A percentile compares a stretch with the other conserved stretches of the same genome.
These are phyloP conservation scores for Acer campestre DNA, from an alignment of 345 rosid species.

Conservation along the genomic window DNA sequence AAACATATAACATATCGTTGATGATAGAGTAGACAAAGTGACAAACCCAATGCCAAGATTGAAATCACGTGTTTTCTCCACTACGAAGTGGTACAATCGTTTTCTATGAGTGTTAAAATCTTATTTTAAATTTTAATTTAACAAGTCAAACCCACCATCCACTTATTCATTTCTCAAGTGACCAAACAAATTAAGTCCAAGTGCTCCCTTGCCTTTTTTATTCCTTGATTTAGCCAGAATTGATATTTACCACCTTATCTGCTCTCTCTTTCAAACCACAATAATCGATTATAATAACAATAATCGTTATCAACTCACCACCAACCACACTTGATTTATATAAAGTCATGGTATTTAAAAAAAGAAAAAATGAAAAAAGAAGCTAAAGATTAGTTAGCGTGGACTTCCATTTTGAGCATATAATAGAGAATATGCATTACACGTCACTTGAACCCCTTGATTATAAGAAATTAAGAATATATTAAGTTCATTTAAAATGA, in stretches of 20 bases:
- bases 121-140: neutral
- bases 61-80: neutral
- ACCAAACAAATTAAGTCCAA: neutral
- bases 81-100: neutral
- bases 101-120: neutral
- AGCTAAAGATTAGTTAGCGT: neutral
- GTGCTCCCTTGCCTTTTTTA: no score
- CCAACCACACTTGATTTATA: neutral
- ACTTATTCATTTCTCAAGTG: neutral
- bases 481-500: neutral
- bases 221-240: neutral
- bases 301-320: neutral
- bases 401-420: neutral
- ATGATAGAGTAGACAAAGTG: neutral
- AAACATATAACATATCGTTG: no score
- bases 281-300: neutral
- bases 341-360: neutral
- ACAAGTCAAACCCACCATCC: conserved; percentile 12
- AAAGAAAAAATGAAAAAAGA: no score
- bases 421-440: neutral
- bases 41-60: neutral
- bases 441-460: neutral
- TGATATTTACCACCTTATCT: neutral
- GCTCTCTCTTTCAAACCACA: neutral
- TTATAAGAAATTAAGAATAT: neutral